phyloP scores from a whole-genome alignment of 2,329 filamentous ascomycete species.

The Cladophialophora exuberans region DNA sequence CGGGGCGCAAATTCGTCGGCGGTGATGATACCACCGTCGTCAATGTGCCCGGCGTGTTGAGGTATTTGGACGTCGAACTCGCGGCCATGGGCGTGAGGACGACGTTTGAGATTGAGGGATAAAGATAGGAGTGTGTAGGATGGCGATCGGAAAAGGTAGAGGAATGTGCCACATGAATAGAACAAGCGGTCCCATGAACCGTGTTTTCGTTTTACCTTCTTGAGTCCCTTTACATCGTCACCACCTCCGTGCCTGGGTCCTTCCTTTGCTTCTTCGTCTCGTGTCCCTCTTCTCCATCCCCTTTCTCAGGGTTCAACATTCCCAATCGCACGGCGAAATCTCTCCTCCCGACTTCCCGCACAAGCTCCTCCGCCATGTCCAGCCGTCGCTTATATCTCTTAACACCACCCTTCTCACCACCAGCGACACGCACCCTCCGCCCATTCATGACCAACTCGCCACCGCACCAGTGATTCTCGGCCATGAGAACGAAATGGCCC shows the following conservation, averaged over 20 bases:
- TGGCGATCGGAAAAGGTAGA: not conserved
- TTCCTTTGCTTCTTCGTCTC: not conserved
- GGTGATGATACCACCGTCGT: slow-evolving; percentile 90
- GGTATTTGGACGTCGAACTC: slow-evolving; percentile 91
- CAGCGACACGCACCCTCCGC: slow-evolving; percentile 38
- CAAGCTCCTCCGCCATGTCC: slow-evolving; percentile 44
- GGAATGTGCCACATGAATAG: too few species aligned
- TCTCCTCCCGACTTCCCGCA: slow-evolving; percentile 39
- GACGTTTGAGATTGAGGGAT: slow-evolving; percentile 76
- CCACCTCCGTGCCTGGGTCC: not conserved
- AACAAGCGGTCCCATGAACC: too few species aligned
- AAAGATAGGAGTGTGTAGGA: not conserved
- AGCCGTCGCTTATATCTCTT: slow-evolving; percentile 40
- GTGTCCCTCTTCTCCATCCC: too few species aligned
- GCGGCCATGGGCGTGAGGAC: slow-evolving; percentile 95
- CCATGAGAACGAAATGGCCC: slow-evolving; percentile 57
- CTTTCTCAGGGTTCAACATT: slow-evolving; percentile 35
- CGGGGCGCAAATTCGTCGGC: slow-evolving; percentile 80
- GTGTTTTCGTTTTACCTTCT: too few species aligned
- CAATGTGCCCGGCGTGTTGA: slow-evolving; percentile 88
- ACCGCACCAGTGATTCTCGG: slow-evolving; percentile 58
- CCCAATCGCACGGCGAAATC: slow-evolving; percentile 46
- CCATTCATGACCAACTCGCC: slow-evolving; percentile 57
- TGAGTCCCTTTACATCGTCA: slow-evolving; percentile 20
- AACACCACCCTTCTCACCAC: slow-evolving; percentile 20